These are phyloP conservation scores for Solanum hybrid DNA, from an alignment of 305 asterid species.

Conservation along the genomic window DNA sequence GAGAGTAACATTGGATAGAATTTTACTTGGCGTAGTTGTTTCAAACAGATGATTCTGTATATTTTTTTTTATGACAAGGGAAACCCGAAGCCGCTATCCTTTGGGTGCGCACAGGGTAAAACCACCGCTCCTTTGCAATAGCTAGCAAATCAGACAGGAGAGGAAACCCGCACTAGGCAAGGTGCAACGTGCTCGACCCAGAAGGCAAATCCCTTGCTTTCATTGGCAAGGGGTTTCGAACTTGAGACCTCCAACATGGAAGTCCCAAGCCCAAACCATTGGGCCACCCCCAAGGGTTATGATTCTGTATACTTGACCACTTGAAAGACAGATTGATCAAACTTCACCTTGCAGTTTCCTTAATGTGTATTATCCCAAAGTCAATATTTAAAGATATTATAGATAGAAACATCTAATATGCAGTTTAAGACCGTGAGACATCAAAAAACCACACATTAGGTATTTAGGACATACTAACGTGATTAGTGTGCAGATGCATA, in stretches of 20 bases:
- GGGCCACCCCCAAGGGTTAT: not conserved
- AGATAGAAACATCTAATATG: not conserved
- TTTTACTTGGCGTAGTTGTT: not conserved
- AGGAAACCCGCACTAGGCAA: not conserved
- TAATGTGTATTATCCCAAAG: not conserved
- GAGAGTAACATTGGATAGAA: not conserved
- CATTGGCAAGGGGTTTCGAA: not conserved
- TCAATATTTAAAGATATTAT: not conserved
- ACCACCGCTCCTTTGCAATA: not conserved
- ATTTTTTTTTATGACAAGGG: not conserved
- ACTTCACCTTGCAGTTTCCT: not conserved
- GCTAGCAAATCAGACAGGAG: not conserved
- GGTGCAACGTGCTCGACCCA: not conserved
- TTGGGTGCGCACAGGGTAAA: not conserved
- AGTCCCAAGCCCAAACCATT: not conserved
- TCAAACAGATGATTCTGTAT: not conserved
- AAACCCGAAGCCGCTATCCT: not conserved
- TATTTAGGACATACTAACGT: not conserved
- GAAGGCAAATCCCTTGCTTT: not conserved
- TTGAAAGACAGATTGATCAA: not conserved
- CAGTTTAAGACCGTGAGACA: not conserved
- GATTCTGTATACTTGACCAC: not conserved
- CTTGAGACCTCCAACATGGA: not conserved
- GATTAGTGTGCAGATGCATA: not conserved
- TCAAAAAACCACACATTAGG: not conserved